These are phyloP conservation scores for Monosporascus sp. DNA, from an alignment of 2,329 filamentous ascomycete genomes.

Conservation along the genomic window DNA sequence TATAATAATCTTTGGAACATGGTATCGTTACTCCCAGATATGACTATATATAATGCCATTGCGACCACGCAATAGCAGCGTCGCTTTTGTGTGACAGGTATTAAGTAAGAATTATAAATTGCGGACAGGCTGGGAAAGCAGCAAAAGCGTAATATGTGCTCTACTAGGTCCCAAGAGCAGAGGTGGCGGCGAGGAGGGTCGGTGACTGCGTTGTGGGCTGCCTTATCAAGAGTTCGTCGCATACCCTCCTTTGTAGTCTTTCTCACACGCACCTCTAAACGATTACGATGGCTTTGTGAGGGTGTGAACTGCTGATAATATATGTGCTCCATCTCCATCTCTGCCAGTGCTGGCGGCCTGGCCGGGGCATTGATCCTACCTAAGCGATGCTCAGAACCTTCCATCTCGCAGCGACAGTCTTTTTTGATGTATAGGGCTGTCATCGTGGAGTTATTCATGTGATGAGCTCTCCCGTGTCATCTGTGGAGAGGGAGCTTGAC, in stretches of 20 bases:
- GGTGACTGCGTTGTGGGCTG: slow-evolving; percentile 10
- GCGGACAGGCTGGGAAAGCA: too few relatives aligned
- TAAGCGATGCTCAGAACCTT: neutral
- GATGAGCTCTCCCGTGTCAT: too few relatives aligned
- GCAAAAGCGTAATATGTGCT: slow-evolving; percentile 16
- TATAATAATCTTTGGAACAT: too few relatives aligned
- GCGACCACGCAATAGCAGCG: too few relatives aligned
- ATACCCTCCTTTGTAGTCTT: slow-evolving; percentile 23
- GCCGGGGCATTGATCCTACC: neutral
- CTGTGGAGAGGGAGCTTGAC: neutral
- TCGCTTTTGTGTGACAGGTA: too few relatives aligned
- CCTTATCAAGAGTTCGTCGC: slow-evolving; percentile 22
- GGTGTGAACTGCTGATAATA: slow-evolving; percentile 14
- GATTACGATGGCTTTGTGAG: slow-evolving; percentile 22
- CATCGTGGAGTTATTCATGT: too few relatives aligned
- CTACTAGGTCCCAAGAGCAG: slow-evolving; percentile 11
- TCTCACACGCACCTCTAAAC: slow-evolving; percentile 22
- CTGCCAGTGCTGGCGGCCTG: slow-evolving; percentile 1
- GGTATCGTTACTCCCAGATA: too few relatives aligned
- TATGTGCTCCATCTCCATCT: neutral
- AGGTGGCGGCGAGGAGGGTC: slow-evolving; percentile 1
- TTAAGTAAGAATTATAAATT: too few relatives aligned
- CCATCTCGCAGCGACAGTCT: neutral
- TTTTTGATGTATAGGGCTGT: too few relatives aligned
- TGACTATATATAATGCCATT: too few relatives aligned